phyloP scores from a whole-genome alignment of 129 eudicot species.

The Mikania micrantha region DNA sequence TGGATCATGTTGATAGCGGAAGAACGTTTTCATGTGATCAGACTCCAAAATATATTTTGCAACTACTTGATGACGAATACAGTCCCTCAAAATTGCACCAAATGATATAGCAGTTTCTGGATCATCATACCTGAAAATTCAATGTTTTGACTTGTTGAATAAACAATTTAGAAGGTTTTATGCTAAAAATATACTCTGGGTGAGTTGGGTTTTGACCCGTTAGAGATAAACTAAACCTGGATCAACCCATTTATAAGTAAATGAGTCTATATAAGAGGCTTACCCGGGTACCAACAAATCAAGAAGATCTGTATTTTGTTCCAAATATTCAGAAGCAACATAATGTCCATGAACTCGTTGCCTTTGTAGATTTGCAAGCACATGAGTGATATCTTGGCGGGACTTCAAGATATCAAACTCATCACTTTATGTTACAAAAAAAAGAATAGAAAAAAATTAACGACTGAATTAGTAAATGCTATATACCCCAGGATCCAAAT shows the following conservation, averaged over 20 bases:
- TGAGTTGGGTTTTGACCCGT: neutral
- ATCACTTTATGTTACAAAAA: neutral
- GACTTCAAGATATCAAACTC: conserved; percentile 23
- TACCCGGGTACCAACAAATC: conserved; percentile 50
- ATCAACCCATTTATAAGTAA: neutral
- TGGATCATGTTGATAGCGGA: conserved; percentile 62
- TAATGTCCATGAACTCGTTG: conserved; percentile 39
- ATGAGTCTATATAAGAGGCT: neutral
- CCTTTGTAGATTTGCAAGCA: conserved; percentile 47
- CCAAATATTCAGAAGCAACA: conserved; percentile 43
- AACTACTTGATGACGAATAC: conserved; percentile 75
- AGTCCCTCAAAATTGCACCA: conserved; percentile 86
- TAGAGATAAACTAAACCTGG: neutral
- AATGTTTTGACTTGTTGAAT: neutral
- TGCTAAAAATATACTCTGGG: neutral
- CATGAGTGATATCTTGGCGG: conserved; percentile 50
- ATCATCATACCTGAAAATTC: conserved; percentile 47
- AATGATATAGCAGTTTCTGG: conserved; percentile 61
- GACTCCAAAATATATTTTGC: conserved; percentile 79
- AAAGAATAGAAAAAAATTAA: neutral
- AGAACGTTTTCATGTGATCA: conserved; percentile 78
- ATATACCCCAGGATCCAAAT: conserved; percentile 43
- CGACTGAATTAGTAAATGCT: neutral
- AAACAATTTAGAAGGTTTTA: neutral
- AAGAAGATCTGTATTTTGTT: conserved; percentile 32